Evolutionary conservation across 1,284 basidiomycete genomes (phyloP), one percentile per base, ranked within the genome.

Genomic region (Sutorius eximius): DNA sequence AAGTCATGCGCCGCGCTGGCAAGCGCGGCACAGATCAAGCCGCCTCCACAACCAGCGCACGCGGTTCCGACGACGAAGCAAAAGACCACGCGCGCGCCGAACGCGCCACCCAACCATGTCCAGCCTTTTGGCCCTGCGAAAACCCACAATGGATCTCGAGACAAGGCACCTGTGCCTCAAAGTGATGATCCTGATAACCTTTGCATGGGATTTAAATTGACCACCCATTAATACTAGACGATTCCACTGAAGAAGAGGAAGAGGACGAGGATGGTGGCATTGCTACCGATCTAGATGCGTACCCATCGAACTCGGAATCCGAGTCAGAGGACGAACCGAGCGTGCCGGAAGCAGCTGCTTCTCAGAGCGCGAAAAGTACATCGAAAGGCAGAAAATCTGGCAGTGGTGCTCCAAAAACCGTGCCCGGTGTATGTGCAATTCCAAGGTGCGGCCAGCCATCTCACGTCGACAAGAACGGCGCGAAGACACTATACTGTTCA

Each of bases 1-100:
- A 70, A 63, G 52, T 67, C 60, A 20, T 71, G 71, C 49, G 71
- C 71, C 5, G 57, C 69, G 2, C 56, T 60, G 12, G 70, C 67
- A 4, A 37, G 45, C 20, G 18, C 46, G 7, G 51, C 42, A 13
- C 68, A 57, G 41, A 45, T 46, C 42, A 69, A 58, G 53, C 61
- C 49, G 49, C 46, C 56, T 13, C 30, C 47, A 40, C 49, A 58
- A 13, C 32, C 51, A 40, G 32, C 48, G 7, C 61, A 65, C 36
- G 53, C 49, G 49, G 41, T 30, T 29, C 5, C 57, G 10, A 41
- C 49, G n/a, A 50, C 55, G 20, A 73, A 58, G 41, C 69, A 58
- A 37, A 69, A 60, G 29, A 51, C 54, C 22, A 45, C 44, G 32
- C 57, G 22, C 34, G 12, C 30, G 18, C 44, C 59, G 44, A 57